Evolutionary conservation across 2,329 filamentous ascomycete species (phyloP).

Genomic region (Mariannaea elegans): DNA sequence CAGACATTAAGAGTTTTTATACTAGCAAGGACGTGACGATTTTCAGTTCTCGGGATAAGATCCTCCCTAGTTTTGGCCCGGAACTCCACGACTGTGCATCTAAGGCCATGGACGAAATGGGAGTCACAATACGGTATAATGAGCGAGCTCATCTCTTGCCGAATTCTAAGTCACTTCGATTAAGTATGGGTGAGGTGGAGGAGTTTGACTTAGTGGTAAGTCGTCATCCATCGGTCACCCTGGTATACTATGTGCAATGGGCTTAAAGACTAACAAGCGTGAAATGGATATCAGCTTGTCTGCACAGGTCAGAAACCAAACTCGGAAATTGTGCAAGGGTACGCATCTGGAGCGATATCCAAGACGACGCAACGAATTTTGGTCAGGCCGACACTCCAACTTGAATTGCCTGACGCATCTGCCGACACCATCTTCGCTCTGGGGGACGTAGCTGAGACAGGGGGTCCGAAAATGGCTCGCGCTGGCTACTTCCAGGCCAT

Average conservation of each 20-base stretch:
- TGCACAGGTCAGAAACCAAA: slow-evolving; percentile 26
- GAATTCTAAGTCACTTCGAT: background rate
- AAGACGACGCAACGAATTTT: background rate
- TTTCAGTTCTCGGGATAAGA: slow-evolving; percentile 22
- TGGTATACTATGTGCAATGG: background rate
- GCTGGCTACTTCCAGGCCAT: slow-evolving; percentile 24
- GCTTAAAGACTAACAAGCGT: background rate
- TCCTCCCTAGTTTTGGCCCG: slow-evolving; percentile 20
- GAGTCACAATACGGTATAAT: slow-evolving; percentile 1
- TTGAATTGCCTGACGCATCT: background rate
- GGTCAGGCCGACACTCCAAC: slow-evolving; percentile 17
- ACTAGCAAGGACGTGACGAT: slow-evolving; percentile 13
- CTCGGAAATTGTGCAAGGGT: background rate
- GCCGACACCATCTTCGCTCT: slow-evolving; percentile 13
- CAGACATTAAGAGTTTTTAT: slow-evolving; percentile 23
- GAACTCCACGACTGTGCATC: slow-evolving; percentile 15
- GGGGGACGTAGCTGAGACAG: slow-evolving; percentile 18
- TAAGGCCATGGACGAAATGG: background rate
- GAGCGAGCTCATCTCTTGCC: slow-evolving; percentile 4
- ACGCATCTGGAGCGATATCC: slow-evolving; percentile 11
- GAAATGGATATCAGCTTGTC: slow-evolving; percentile 2
- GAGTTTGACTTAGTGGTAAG: slow-evolving; percentile 25
- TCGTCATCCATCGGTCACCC: background rate
- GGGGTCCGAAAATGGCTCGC: slow-evolving; percentile 26
- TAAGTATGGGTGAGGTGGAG: background rate